Evolutionary conservation across 306 rosid genomes (phyloP).

Genomic region (Lathyrus sativus): DNA sequence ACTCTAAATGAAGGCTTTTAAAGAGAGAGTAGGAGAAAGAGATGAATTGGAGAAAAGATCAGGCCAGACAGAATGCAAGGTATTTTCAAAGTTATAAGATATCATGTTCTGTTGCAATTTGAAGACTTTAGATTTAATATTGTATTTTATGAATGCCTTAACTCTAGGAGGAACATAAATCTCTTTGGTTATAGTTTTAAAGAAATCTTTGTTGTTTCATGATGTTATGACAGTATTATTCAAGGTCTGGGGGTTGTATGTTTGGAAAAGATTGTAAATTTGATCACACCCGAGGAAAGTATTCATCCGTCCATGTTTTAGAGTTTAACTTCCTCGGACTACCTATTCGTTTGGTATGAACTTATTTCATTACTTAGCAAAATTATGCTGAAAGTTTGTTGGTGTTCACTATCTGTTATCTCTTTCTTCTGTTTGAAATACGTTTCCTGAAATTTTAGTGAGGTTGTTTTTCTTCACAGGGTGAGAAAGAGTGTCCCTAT

Average conservation of each 20-base stretch:
- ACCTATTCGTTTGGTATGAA: conserved; percentile 84
- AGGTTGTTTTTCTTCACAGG: conserved; percentile 53
- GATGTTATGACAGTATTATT: conserved; percentile 71
- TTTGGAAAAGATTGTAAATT: conserved; percentile 79
- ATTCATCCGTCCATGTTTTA: conserved; percentile 40
- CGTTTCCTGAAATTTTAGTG: conserved; percentile 14
- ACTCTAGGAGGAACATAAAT: not conserved
- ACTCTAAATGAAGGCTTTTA: conserved; percentile 51
- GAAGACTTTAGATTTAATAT: conserved; percentile 25
- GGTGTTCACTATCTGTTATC: conserved; percentile 26
- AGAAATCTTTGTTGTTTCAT: conserved; percentile 11
- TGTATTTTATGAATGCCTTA: conserved; percentile 23
- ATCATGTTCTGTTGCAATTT: conserved; percentile 19
- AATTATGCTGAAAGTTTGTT: conserved; percentile 30
- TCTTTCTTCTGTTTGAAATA: conserved; percentile 33
- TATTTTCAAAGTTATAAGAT: conserved; percentile 38
- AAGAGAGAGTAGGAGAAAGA: conserved; percentile 56
- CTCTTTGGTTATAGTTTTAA: not conserved
- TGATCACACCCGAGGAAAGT: conserved; percentile 64
- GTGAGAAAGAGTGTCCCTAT: conserved; percentile 81
- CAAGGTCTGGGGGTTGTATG: conserved; percentile 85
- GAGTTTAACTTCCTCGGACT: conserved; percentile 85
- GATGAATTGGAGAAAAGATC: conserved; percentile 60
- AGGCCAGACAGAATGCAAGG: conserved; percentile 89
- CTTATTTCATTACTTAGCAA: conserved; percentile 18